Conservation (phyloP, 352 stramenopile genomes). For the Phytophthora nicotianae region DNA sequence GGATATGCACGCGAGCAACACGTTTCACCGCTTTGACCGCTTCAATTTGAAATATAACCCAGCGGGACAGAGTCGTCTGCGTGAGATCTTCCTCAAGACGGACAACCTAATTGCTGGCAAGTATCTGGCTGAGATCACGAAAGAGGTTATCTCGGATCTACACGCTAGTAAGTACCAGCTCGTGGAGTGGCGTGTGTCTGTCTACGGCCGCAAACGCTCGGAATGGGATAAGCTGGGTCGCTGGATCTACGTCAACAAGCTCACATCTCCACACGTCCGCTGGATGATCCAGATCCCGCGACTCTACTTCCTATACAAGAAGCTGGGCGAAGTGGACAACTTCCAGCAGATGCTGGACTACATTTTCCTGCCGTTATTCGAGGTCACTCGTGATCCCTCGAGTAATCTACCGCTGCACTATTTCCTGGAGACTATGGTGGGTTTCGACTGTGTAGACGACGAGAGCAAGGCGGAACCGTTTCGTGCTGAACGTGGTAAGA, state of each 20-base stretch:
- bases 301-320: slow-evolving; percentile 97
- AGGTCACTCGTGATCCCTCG: slow-evolving; percentile 96
- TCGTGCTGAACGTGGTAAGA: slow-evolving; percentile 79
- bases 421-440: slow-evolving; percentile 95
- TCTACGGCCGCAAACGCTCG: slow-evolving; percentile 92
- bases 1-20: slow-evolving; percentile 99
- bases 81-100: slow-evolving; percentile 99
- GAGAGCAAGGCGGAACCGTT: slow-evolving; percentile 94
- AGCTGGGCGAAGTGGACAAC: slow-evolving; percentile 88
- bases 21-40: slow-evolving; percentile 99
- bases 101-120: slow-evolving; percentile 97
- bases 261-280: slow-evolving; percentile 93
- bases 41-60: slow-evolving; percentile 99
- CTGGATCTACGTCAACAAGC: slow-evolving; percentile 96
- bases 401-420: slow-evolving; percentile 91
- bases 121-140: slow-evolving; percentile 96
- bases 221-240: slow-evolving; percentile 97
- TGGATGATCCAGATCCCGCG: slow-evolving; percentile 98
- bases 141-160: slow-evolving; percentile 91
- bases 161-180: slow-evolving; percentile 94
- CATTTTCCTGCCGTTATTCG: slow-evolving; percentile 98
- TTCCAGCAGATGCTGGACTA: slow-evolving; percentile 99
- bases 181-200: slow-evolving; percentile 95
- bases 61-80: slow-evolving; percentile 91
- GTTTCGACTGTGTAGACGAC: slow-evolving; percentile 99